Conservation (phyloP, 176 grass and related monocot genomes). For the Oropetium thomaeum region DNA sequence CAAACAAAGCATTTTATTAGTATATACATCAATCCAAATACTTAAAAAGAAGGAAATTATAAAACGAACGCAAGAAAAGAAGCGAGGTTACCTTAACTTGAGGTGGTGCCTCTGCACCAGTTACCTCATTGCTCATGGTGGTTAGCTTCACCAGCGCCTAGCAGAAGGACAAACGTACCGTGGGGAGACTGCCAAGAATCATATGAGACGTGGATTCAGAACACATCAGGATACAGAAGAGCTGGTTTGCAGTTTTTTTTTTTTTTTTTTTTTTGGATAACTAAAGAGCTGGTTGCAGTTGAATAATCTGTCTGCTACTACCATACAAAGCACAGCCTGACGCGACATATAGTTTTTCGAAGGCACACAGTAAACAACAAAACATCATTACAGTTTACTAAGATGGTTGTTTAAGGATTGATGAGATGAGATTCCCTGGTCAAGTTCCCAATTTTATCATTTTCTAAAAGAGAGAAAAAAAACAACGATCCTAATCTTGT, state of each 20-base stretch:
- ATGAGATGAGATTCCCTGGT: background rate
- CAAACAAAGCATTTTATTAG: conserved; percentile 2
- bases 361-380: background rate
- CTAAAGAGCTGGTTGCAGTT: background rate
- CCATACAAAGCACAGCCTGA: background rate
- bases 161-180: background rate
- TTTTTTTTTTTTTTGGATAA: too few relatives aligned
- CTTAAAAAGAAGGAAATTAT: background rate
- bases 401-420: background rate
- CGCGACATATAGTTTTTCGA: background rate
- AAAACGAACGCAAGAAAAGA: background rate
- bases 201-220: background rate
- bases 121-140: conserved; percentile 32
- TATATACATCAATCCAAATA: background rate
- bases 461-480: background rate
- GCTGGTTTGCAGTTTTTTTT: too few relatives aligned
- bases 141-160: background rate
- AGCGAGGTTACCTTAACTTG: conserved; percentile 29
- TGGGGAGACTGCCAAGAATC: background rate
- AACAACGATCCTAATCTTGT: background rate
- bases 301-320: background rate
- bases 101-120: conserved; percentile 29
- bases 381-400: background rate
- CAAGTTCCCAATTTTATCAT: background rate
- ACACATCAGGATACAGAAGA: background rate